These are phyloP conservation scores for Cryptosporidium sp. DNA, from an alignment of 169 alveolate genomes.

Conservation along the genomic window DNA sequence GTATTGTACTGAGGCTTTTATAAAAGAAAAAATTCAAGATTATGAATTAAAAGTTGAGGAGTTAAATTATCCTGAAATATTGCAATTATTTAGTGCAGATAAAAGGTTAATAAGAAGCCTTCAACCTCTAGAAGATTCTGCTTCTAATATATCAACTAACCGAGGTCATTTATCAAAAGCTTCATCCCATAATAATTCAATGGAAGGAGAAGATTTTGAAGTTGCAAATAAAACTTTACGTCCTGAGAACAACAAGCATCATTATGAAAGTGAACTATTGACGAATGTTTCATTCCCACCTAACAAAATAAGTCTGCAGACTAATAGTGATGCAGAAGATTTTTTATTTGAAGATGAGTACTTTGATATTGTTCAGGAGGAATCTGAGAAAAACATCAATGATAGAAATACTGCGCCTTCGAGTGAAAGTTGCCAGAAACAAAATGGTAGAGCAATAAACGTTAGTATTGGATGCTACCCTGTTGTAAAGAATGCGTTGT, in stretches of 20 bases:
- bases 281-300: conserved; percentile 69
- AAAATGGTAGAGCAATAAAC: background rate
- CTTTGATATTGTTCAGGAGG: background rate
- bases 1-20: background rate
- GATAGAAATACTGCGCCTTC: background rate
- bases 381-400: background rate
- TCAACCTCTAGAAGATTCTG: background rate
- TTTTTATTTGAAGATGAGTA: conserved; percentile 50
- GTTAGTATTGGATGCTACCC: conserved; percentile 25
- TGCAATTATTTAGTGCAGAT: background rate
- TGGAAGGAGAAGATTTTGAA: background rate
- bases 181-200: background rate
- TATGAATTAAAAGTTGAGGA: conserved; percentile 40
- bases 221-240: background rate
- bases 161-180: background rate
- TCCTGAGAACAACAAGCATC: background rate
- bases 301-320: conserved; percentile 24
- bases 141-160: background rate
- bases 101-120: conserved; percentile 22
- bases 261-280: conserved; percentile 27
- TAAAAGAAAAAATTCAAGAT: conserved; percentile 48
- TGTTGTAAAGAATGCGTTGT: conserved; percentile 45
- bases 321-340: conserved; percentile 56
- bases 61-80: conserved; percentile 54
- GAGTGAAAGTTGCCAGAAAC: background rate